phyloP scores from a whole-genome alignment of 257 asterid species.

The Osmanthus fragrans region DNA sequence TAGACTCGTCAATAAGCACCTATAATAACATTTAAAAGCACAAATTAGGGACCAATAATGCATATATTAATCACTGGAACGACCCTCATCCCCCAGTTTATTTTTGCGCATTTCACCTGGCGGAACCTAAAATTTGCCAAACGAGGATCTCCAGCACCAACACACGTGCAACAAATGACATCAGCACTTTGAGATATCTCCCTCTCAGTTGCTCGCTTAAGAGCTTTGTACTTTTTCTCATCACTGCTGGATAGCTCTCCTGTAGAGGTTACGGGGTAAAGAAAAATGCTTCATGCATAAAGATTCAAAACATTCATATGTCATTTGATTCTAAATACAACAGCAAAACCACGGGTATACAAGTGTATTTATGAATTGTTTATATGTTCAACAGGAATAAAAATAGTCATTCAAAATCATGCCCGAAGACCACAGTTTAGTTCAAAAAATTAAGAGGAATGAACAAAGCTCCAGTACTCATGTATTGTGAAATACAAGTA shows the following conservation, averaged over 20 bases:
- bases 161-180: slow-evolving; percentile 98
- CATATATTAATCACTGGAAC: not conserved
- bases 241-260: slow-evolving; percentile 98
- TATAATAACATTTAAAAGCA: slow-evolving; percentile 23
- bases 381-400: slow-evolving; percentile 1
- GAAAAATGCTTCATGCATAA: not conserved
- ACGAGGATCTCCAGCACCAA: slow-evolving; percentile 99
- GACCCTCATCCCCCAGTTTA: not conserved
- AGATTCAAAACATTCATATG: slow-evolving; percentile 9
- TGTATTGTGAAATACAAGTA: not conserved
- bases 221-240: slow-evolving; percentile 89
- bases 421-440: not conserved
- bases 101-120: slow-evolving; percentile 51
- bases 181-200: slow-evolving; percentile 99
- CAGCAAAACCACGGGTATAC: not conserved
- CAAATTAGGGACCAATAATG: slow-evolving; percentile 5
- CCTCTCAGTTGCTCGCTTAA: slow-evolving; percentile 95
- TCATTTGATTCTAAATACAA: slow-evolving; percentile 1
- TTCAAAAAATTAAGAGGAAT: not conserved
- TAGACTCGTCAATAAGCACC: slow-evolving; percentile 99
- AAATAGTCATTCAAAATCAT: not conserved
- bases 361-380: not conserved
- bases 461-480: not conserved
- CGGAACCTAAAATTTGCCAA: slow-evolving; percentile 92
- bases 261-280: slow-evolving; percentile 31